Evolutionary conservation across 352 stramenopile genomes (phyloP).

Genomic region (Globisporangium carolinianum): DNA sequence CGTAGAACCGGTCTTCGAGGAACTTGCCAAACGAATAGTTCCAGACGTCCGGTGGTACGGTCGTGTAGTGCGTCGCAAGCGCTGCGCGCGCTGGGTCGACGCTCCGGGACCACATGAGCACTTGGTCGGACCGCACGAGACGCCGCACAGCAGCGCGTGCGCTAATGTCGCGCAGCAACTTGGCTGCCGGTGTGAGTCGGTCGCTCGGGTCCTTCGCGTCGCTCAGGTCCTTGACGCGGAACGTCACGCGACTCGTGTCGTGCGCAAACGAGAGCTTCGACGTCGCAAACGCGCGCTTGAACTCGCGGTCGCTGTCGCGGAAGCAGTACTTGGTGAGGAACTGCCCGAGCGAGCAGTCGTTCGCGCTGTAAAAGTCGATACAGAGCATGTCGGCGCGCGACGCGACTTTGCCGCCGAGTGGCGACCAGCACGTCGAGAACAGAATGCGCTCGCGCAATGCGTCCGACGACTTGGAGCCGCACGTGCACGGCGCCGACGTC

Average conservation of each 20-base stretch:
- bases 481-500: conserved; percentile 31
- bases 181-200: conserved; percentile 33
- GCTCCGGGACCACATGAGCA: conserved; percentile 62
- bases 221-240: conserved; percentile 66
- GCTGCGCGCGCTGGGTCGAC: conserved; percentile 19
- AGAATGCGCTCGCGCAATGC: conserved; percentile 61
- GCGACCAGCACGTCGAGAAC: conserved; percentile 83
- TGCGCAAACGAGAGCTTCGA: conserved; percentile 83
- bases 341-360: conserved; percentile 78
- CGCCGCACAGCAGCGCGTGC: conserved; percentile 49
- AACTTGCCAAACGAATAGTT: conserved; percentile 88
- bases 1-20: conserved; percentile 80
- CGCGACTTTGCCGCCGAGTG: conserved; percentile 60
- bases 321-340: conserved; percentile 83
- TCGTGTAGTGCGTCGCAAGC: conserved; percentile 50
- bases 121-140: conserved; percentile 49
- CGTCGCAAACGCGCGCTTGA: conserved; percentile 70
- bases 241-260: conserved; percentile 62
- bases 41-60: conserved; percentile 59
- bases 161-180: conserved; percentile 55
- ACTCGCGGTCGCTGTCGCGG: conserved; percentile 51
- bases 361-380: conserved; percentile 82
- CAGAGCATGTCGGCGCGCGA: conserved; percentile 87
- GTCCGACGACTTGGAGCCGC: conserved; percentile 49
- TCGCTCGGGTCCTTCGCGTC: conserved; percentile 63